Percentiles rank a stretch among this genome's conserved stretches.
Conservation (phyloP, 1,284 basidiomycete genomes). For the Rhodotorula sp. region DNA sequence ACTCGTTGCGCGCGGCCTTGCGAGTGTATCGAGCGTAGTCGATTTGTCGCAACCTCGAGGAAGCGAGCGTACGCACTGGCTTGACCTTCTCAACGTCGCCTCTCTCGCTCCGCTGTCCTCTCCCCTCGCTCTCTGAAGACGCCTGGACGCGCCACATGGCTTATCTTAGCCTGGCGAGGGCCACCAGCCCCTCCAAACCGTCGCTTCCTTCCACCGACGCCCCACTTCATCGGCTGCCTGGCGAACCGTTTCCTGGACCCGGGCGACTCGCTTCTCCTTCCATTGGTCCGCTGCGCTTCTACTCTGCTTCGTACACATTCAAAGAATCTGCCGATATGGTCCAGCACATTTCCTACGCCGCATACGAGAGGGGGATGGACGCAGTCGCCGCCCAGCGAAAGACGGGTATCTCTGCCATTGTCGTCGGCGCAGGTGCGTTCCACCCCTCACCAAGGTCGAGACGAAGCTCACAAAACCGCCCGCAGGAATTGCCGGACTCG, state of each 20-base stretch:
- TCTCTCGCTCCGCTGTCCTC: too few relatives aligned
- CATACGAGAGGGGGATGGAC: constrained; percentile 2
- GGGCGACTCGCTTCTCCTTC: neutral
- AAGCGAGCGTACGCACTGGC: too few relatives aligned
- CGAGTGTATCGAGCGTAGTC: too few relatives aligned
- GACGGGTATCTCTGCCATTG: constrained; percentile 13
- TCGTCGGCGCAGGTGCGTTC: constrained; percentile 8
- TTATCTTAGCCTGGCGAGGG: too few relatives aligned
- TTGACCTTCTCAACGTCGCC: too few relatives aligned
- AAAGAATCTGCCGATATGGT: neutral
- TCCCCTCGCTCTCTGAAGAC: too few relatives aligned
- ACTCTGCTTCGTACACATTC: neutral
- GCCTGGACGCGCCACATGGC: too few relatives aligned
- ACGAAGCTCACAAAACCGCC: neutral
- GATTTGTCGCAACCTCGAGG: too few relatives aligned
- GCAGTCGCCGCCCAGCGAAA: constrained; percentile 2
- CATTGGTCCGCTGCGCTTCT: too few relatives aligned
- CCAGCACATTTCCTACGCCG: constrained; percentile 1
- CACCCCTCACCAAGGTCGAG: neutral
- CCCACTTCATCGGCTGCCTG: neutral
- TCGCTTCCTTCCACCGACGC: too few relatives aligned
- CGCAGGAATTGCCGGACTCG: constrained; percentile 12
- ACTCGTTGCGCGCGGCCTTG: neutral
- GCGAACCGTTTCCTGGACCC: neutral
- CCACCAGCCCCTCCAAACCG: too few relatives aligned